A percentile compares a stretch with the other conserved stretches of the same genome.
phyloP scores from a whole-genome alignment of 208 protist species.

The Acanthamoeba culbertsoni region DNA sequence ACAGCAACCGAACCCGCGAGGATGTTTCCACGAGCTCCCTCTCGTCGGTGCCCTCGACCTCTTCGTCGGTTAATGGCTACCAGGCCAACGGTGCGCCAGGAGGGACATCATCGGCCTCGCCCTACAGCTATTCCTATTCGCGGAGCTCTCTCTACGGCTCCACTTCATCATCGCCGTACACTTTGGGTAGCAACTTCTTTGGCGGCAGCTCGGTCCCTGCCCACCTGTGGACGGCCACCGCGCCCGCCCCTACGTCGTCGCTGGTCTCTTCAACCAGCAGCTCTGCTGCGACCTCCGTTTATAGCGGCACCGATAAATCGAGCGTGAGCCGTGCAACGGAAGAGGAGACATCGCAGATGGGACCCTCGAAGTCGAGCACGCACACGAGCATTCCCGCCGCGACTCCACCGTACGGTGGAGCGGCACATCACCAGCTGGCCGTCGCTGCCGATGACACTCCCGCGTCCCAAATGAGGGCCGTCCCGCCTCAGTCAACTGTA shows the following conservation, averaged over 20 bases:
- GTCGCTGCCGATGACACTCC: too few relatives aligned
- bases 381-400: too few relatives aligned
- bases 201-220: background rate
- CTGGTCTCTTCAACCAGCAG: background rate
- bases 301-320: background rate
- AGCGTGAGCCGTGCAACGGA: background rate
- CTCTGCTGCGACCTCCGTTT: background rate
- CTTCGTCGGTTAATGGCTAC: background rate
- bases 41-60: background rate
- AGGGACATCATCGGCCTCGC: background rate
- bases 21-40: background rate
- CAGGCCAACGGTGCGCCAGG: background rate
- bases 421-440: too few relatives aligned
- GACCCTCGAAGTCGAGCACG: too few relatives aligned
- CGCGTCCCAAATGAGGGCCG: too few relatives aligned
- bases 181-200: background rate
- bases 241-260: background rate
- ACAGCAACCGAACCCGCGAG: too few relatives aligned
- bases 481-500: too few relatives aligned
- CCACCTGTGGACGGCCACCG: background rate
- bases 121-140: conserved; percentile 29
- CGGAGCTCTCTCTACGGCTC: background rate
- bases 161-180: background rate
- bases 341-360: background rate
- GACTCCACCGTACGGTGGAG: too few relatives aligned